These are phyloP conservation scores for Thozetella sp. DNA, from an alignment of 495 filamentous ascomycete genomes.

Conservation along the genomic window DNA sequence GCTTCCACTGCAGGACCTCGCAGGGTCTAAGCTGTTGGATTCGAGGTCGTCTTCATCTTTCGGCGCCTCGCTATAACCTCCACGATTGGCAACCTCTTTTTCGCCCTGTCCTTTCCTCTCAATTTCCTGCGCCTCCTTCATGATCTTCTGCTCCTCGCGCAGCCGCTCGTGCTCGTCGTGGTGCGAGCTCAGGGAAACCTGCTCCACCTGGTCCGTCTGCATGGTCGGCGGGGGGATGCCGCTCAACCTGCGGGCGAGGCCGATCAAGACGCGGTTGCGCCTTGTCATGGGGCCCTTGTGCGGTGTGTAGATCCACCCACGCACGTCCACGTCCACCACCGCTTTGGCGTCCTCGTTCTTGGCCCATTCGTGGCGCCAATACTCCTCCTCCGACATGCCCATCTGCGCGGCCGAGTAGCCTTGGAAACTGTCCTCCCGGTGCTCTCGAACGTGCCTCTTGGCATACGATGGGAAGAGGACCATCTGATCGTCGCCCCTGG, in stretches of 20 bases:
- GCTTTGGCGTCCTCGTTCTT: conserved; percentile 74
- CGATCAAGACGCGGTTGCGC: conserved; percentile 83
- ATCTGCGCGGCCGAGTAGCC: conserved; percentile 8
- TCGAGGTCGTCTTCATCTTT: conserved; percentile 31
- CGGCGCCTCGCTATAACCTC: conserved; percentile 50
- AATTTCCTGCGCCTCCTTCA: conserved; percentile 74
- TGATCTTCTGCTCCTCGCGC: conserved; percentile 61
- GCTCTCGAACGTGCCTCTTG: conserved; percentile 60
- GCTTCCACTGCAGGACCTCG: conserved; percentile 14
- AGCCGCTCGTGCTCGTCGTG: conserved; percentile 41
- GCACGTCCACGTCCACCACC: conserved; percentile 88
- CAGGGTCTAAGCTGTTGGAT: conserved; percentile 10
- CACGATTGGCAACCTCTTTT: conserved; percentile 67
- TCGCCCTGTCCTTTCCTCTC: conserved; percentile 69
- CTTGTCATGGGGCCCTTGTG: conserved; percentile 84
- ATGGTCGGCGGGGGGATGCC: conserved; percentile 72
- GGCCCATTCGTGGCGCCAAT: conserved; percentile 71
- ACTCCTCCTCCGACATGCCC: conserved; percentile 57
- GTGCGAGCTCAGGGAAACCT: conserved; percentile 10
- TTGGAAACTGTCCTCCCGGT: conserved; percentile 10
- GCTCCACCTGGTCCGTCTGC: conserved; percentile 16
- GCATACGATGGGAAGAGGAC: conserved; percentile 93
- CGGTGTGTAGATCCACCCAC: conserved; percentile 92
- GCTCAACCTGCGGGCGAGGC: conserved; percentile 79
- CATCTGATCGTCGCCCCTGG: conserved; percentile 86